Conservation (phyloP, 2,329 filamentous ascomycete species). For the Fusarium brevicatenulatum region DNA sequence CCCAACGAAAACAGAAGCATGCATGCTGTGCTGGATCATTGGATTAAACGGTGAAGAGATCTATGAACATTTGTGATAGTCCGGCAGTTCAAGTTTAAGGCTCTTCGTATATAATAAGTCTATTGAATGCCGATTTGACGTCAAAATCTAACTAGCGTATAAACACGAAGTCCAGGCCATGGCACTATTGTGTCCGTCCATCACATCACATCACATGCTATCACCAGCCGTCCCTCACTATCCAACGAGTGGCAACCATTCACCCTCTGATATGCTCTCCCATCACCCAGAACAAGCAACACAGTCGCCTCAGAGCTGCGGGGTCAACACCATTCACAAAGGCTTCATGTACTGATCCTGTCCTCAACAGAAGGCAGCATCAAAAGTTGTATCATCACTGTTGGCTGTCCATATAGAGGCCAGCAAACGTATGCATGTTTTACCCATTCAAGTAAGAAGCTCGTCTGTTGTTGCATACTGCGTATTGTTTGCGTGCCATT, state of each 20-base stretch:
- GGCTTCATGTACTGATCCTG: not conserved
- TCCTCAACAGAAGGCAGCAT: not conserved
- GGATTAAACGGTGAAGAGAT: fast-evolving
- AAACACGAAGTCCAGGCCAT: fast-evolving
- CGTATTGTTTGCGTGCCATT: not conserved
- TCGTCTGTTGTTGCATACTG: not conserved
- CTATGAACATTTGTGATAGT: not conserved
- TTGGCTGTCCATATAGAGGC: not conserved
- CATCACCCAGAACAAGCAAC: not conserved
- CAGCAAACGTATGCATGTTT: not conserved
- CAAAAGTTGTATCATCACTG: not conserved
- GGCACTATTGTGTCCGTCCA: not conserved
- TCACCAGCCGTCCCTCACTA: too few species aligned
- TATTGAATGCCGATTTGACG: fast-evolving
- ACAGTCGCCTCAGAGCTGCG: not conserved
- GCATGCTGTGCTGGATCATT: not conserved
- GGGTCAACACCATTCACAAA: not conserved
- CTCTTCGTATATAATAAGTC: fast-evolving
- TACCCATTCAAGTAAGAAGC: not conserved
- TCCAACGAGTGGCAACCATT: not conserved
- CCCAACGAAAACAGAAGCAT: too few species aligned
- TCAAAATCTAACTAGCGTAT: not conserved
- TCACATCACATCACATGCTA: not conserved
- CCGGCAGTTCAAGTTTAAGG: fast-evolving
- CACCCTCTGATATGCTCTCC: not conserved